Percentiles rank a stretch among this genome's conserved stretches.
These are phyloP conservation scores for Geranium incanum DNA, from an alignment of 441 rosid species.

Conservation along the genomic window DNA sequence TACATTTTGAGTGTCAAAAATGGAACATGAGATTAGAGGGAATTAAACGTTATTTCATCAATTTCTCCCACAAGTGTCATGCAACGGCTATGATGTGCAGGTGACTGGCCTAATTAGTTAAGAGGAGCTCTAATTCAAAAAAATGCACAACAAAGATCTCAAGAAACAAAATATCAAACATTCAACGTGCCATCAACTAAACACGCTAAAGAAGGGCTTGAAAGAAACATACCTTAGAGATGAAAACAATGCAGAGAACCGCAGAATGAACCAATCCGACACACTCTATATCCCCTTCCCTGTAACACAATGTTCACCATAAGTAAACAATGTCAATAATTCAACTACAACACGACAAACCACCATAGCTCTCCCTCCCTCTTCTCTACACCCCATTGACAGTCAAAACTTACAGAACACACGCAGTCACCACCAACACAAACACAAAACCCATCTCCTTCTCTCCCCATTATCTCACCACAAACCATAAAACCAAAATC, in stretches of 20 bases:
- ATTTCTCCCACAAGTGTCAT: not conserved
- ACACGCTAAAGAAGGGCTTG: not conserved
- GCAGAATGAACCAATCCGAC: not conserved
- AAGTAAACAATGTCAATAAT: conserved; percentile 12
- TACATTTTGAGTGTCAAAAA: not conserved
- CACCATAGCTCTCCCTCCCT: not conserved
- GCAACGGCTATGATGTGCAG: not conserved
- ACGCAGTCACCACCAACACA: not conserved
- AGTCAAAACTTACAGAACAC: not conserved
- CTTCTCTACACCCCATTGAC: conserved; percentile 2
- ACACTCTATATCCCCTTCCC: conserved; percentile 10
- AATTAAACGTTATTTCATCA: not conserved
- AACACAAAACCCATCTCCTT: not conserved
- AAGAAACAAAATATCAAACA: conserved; percentile 1
- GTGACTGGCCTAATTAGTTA: not conserved
- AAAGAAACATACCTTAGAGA: conserved; percentile 18
- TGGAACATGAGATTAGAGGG: not conserved
- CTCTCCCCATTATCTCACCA: not conserved
- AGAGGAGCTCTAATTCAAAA: not conserved
- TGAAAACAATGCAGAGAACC: not conserved
- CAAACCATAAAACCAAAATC: not conserved
- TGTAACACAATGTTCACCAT: conserved; percentile 21
- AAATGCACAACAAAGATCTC: not conserved
- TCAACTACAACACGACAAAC: not conserved
- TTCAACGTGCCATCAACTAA: not conserved